Conservation (phyloP, 2,329 filamentous ascomycete species). For the Teratosphaeriaceae sp. region DNA sequence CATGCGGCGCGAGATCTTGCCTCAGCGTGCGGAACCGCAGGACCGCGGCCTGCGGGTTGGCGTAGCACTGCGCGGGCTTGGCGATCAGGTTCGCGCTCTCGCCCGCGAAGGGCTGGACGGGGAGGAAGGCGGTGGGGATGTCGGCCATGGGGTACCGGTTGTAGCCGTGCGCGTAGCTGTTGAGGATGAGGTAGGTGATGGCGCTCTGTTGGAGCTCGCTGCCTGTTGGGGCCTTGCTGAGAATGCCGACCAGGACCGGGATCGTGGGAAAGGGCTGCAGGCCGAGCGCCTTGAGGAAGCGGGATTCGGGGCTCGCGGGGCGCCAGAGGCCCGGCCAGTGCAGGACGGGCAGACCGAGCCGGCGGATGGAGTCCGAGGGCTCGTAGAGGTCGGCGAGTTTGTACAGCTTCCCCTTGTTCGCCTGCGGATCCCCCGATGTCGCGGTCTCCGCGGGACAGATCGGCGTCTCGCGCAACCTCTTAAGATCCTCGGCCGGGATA, state of each 20-base stretch:
- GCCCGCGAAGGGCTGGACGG: conserved; percentile 65
- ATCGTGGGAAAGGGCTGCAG: conserved; percentile 65
- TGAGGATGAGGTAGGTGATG: conserved; percentile 74
- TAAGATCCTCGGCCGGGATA: conserved; percentile 76
- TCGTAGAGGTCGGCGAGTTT: conserved; percentile 75
- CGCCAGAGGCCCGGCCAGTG: conserved; percentile 73
- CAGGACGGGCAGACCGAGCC: conserved; percentile 66
- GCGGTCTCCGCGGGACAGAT: conserved; percentile 78
- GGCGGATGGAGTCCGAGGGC: conserved; percentile 63
- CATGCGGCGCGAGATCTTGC: conserved; percentile 70
- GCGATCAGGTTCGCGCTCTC: conserved; percentile 49
- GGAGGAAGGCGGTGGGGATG: conserved; percentile 49
- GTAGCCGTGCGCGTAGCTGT: conserved; percentile 75
- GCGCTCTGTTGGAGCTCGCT: conserved; percentile 60
- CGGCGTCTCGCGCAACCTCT: conserved; percentile 66
- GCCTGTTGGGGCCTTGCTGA: conserved; percentile 55
- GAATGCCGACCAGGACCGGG: conserved; percentile 68
- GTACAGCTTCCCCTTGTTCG: conserved; percentile 44
- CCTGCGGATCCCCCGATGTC: conserved; percentile 33
- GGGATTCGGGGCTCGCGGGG: conserved; percentile 61
- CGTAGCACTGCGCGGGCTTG: conserved; percentile 70
- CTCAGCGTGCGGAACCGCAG: conserved; percentile 76
- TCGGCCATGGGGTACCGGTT: conserved; percentile 52
- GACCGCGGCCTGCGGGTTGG: conserved; percentile 66
- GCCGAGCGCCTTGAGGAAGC: conserved; percentile 67